phyloP scores from a whole-genome alignment of 176 grass and related monocot genomes.

The Aechmea fasciata region DNA sequence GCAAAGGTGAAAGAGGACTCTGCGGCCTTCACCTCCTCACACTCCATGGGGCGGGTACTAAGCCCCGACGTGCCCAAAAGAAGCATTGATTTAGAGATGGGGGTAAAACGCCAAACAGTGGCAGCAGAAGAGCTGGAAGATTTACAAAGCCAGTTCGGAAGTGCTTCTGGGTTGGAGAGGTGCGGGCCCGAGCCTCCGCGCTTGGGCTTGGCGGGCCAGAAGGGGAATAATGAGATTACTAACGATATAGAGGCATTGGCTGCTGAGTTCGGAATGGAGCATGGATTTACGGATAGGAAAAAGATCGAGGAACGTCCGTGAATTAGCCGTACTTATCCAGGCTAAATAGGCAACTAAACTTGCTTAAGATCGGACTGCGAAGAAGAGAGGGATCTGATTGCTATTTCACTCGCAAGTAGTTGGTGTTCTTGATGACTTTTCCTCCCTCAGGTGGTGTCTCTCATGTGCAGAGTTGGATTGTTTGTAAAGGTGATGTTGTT shows the following conservation, averaged over 20 bases:
- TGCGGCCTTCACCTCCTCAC: slow-evolving; percentile 13
- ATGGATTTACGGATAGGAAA: slow-evolving; percentile 6
- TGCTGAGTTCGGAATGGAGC: slow-evolving; percentile 8
- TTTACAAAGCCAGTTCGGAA: slow-evolving; percentile 21
- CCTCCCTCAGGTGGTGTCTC: too few species aligned
- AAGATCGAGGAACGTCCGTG: neutral
- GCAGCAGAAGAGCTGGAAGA: slow-evolving; percentile 24
- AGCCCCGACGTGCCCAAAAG: slow-evolving; percentile 20
- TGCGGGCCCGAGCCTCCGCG: slow-evolving; percentile 6
- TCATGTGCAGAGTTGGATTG: too few species aligned
- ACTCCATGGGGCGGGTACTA: neutral
- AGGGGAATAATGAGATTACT: slow-evolving; percentile 17
- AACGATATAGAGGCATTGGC: slow-evolving; percentile 8
- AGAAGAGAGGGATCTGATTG: too few species aligned
- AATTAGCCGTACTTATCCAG: neutral
- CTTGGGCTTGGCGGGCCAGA: neutral
- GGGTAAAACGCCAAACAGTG: slow-evolving; percentile 17
- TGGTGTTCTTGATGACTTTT: too few species aligned
- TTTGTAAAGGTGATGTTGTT: too few species aligned
- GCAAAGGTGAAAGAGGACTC: slow-evolving; percentile 26
- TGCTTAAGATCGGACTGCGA: too few species aligned
- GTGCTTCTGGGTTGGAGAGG: slow-evolving; percentile 1
- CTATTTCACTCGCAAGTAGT: too few species aligned
- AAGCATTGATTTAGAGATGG: slow-evolving; percentile 18
- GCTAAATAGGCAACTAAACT: too few species aligned